These are phyloP conservation scores for Beauveria sp. DNA, from an alignment of 2,329 filamentous ascomycete species.

Conservation along the genomic window DNA sequence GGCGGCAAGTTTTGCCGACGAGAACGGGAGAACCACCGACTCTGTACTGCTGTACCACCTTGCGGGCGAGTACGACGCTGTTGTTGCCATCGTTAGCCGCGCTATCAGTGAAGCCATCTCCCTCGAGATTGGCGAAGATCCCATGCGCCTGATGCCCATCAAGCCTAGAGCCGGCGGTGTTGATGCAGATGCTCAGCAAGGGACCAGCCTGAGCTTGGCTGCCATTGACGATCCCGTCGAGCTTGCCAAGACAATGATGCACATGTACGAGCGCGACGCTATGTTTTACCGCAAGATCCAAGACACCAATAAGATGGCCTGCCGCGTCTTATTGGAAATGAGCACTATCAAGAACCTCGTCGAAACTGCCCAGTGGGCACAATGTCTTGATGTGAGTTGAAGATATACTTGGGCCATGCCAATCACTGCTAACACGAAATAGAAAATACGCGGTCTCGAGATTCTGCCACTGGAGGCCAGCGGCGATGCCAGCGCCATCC, in stretches of 20 bases:
- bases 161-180: constrained; percentile 55
- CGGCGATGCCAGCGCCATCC: constrained; percentile 72
- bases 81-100: constrained; percentile 83
- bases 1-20: constrained; percentile 86
- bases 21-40: constrained; percentile 87
- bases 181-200: constrained; percentile 31
- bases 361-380: constrained; percentile 47
- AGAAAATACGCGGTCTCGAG: constrained; percentile 67
- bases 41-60: constrained; percentile 92
- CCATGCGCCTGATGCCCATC: constrained; percentile 69
- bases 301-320: constrained; percentile 49
- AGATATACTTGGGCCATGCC: constrained; percentile 5
- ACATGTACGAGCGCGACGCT: constrained; percentile 53
- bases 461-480: constrained; percentile 72
- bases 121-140: constrained; percentile 75
- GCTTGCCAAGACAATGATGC: constrained; percentile 54
- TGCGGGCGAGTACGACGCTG: constrained; percentile 89
- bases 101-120: constrained; percentile 85
- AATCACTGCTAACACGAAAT: constrained; percentile 15
- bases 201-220: constrained; percentile 54
- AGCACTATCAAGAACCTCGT: constrained; percentile 52
- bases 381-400: constrained; percentile 49
- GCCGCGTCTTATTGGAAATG: constrained; percentile 51
- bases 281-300: constrained; percentile 54
- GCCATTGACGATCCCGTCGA: constrained; percentile 54